phyloP scores from a whole-genome alignment of 768 basidiomycete genomes.

The Grammothele lineata region DNA sequence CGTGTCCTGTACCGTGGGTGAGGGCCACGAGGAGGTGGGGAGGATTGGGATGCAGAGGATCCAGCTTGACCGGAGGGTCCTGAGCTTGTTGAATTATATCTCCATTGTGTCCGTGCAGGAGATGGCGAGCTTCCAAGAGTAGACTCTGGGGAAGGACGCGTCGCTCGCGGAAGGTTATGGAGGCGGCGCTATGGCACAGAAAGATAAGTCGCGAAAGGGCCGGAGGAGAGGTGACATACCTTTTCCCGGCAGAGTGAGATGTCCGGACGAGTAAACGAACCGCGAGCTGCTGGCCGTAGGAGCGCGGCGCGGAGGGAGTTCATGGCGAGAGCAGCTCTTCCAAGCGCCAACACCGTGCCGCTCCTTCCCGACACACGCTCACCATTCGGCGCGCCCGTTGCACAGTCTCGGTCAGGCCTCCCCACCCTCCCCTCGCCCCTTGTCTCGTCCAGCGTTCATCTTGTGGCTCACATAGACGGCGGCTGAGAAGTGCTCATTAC shows the following conservation, averaged over 20 bases:
- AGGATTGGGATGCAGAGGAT: conserved; percentile 5
- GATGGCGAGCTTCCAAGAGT: background rate
- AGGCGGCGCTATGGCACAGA: background rate
- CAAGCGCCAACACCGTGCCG: conserved; percentile 9
- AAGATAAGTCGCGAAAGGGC: no score
- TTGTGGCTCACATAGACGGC: no score
- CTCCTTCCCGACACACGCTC: background rate
- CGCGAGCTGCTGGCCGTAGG: no score
- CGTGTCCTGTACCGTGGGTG: conserved; percentile 29
- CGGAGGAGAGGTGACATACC: no score
- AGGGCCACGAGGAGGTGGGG: conserved; percentile 6
- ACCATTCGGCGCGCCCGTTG: background rate
- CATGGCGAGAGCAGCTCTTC: conserved; percentile 20
- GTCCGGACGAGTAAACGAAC: no score
- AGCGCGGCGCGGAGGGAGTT: conserved; percentile 20
- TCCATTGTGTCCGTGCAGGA: conserved; percentile 6
- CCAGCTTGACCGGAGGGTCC: no score
- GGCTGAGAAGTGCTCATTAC: background rate
- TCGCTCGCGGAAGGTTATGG: conserved; percentile 1
- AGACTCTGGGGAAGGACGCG: background rate
- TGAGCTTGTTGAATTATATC: conserved; percentile 5
- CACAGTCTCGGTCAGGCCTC: background rate
- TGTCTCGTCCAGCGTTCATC: no score
- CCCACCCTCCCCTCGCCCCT: background rate
- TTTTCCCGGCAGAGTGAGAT: no score